These are phyloP conservation scores for Metschnikowia rubicola DNA, from an alignment of 805 yeast species.

Conservation along the genomic window DNA sequence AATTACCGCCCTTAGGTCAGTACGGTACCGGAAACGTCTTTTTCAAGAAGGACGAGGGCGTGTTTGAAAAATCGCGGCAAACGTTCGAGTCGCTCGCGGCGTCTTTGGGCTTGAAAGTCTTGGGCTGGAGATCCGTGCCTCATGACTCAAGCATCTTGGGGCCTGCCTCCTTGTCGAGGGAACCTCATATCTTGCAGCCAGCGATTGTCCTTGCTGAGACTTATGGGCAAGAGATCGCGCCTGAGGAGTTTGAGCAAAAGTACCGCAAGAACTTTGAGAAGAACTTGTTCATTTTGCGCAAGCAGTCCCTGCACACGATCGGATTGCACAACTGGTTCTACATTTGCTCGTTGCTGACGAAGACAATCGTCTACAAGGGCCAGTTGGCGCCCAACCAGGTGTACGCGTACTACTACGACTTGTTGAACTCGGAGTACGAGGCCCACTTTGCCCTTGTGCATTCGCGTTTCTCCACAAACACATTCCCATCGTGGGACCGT, in stretches of 20 bases:
- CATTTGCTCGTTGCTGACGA: constrained; percentile 86
- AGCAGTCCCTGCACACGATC: constrained; percentile 84
- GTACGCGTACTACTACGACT: constrained; percentile 89
- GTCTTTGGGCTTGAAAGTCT: constrained; percentile 71
- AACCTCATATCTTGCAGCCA: constrained; percentile 92
- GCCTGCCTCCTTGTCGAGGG: constrained; percentile 90
- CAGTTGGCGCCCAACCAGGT: constrained; percentile 97
- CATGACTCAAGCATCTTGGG: constrained; percentile 92
- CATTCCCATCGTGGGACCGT: constrained; percentile 99
- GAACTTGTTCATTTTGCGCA: constrained; percentile 79
- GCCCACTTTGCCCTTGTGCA: constrained; percentile 96
- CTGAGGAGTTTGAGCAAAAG: constrained; percentile 52
- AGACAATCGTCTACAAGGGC: constrained; percentile 93
- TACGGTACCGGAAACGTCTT: constrained; percentile 95
- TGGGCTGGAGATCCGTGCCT: constrained; percentile 95
- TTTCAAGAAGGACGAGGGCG: constrained; percentile 81
- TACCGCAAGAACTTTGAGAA: constrained; percentile 72
- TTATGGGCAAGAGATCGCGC: constrained; percentile 29
- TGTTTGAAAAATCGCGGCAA: constrained; percentile 63
- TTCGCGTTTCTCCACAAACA: constrained; percentile 95
- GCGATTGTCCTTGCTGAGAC: constrained; percentile 61
- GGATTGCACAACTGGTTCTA: constrained; percentile 97
- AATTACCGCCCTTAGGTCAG: constrained; percentile 75
- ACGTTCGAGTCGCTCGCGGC: constrained; percentile 81
- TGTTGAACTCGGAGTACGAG: constrained; percentile 85